Evolutionary conservation across 2,329 filamentous ascomycete species (phyloP).

Genomic region (Claviceps digitariae): DNA sequence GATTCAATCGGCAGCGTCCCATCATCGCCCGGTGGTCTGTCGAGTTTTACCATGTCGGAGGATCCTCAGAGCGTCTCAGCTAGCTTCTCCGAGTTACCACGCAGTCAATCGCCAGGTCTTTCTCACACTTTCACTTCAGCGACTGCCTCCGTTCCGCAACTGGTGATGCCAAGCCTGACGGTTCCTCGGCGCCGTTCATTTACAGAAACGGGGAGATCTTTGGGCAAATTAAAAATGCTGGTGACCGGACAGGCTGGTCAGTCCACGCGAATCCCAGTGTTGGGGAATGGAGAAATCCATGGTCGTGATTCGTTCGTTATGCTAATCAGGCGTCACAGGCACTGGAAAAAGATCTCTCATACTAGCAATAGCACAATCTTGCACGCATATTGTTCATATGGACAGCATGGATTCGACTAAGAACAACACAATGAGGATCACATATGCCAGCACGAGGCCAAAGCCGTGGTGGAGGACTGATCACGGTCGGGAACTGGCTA

Average conservation of each 20-base stretch:
- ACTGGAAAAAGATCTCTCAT: slow-evolving; percentile 84
- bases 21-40: slow-evolving; percentile 38
- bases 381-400: slow-evolving; percentile 87
- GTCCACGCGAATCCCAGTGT: slow-evolving; percentile 11
- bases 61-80: slow-evolving; percentile 13
- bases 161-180: slow-evolving; percentile 95
- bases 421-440: slow-evolving; percentile 39
- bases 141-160: slow-evolving; percentile 43
- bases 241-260: slow-evolving; percentile 65
- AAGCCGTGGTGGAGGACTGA: slow-evolving; percentile 88
- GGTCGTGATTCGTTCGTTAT: neutral
- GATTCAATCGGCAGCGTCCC: slow-evolving; percentile 29
- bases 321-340: slow-evolving; percentile 30
- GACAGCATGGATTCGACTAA: slow-evolving; percentile 43
- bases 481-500: slow-evolving; percentile 44
- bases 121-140: slow-evolving; percentile 4
- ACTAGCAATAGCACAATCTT: slow-evolving; percentile 72
- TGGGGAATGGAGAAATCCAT: neutral
- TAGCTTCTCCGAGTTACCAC: slow-evolving; percentile 11
- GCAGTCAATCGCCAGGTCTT: slow-evolving; percentile 10
- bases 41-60: slow-evolving; percentile 29
- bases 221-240: slow-evolving; percentile 82
- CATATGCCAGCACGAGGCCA: slow-evolving; percentile 68
- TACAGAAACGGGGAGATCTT: slow-evolving; percentile 67
- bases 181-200: slow-evolving; percentile 86